A percentile compares a stretch with the other conserved stretches of the same genome.
These are phyloP conservation scores for Claviceps monticola DNA, from an alignment of 2,329 filamentous ascomycete species.

Conservation along the genomic window DNA sequence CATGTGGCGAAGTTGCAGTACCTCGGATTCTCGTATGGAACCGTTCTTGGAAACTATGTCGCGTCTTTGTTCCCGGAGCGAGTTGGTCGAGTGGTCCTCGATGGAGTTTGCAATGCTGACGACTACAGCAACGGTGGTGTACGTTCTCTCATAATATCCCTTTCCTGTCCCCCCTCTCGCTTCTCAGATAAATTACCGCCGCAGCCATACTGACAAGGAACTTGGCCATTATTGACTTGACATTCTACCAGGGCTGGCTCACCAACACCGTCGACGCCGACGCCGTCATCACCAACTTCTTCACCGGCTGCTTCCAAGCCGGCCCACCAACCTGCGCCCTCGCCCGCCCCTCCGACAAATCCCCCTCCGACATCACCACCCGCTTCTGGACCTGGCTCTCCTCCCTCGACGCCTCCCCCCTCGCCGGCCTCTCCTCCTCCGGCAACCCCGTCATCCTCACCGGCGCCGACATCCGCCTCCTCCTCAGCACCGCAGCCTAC, in stretches of 20 bases:
- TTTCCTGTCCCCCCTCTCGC: background rate
- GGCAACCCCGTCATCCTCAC: conserved; percentile 16
- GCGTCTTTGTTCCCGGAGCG: conserved; percentile 22
- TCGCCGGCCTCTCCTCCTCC: conserved; percentile 9
- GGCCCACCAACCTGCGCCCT: conserved; percentile 17
- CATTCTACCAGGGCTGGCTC: conserved; percentile 17
- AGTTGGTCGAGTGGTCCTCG: conserved; percentile 28
- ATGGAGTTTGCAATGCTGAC: conserved; percentile 22
- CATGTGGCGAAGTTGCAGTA: conserved; percentile 24
- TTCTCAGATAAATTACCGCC: background rate
- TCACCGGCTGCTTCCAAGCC: conserved; percentile 21
- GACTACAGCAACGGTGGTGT: conserved; percentile 21
- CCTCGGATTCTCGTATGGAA: conserved; percentile 35
- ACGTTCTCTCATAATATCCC: conserved; percentile 7
- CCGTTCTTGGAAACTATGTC: conserved; percentile 21
- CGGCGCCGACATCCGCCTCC: conserved; percentile 15
- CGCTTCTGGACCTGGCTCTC: conserved; percentile 20
- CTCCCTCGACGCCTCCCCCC: conserved; percentile 15
- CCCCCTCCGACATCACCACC: conserved; percentile 14
- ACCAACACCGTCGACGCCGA: conserved; percentile 25
- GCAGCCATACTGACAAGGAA: no score
- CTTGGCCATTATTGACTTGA: no score
- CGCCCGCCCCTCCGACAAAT: conserved; percentile 12
- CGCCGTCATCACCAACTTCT: conserved; percentile 19
- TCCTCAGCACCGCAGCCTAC: conserved; percentile 19